Percentiles rank a stretch among this genome's conserved stretches.
Conservation (phyloP, 1,284 basidiomycete genomes). For the Sanghuangporus baumii region DNA sequence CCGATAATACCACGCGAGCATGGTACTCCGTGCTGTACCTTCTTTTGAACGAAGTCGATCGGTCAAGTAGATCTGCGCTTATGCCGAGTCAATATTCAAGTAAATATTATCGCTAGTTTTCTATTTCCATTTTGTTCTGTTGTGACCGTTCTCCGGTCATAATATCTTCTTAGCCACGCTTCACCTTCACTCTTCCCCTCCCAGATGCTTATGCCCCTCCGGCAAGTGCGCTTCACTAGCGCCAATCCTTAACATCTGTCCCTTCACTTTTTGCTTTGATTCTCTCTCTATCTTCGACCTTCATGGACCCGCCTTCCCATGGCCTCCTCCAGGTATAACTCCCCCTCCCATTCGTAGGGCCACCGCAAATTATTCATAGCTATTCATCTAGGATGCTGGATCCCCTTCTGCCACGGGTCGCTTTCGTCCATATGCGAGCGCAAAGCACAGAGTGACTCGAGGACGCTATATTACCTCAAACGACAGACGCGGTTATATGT, state of each 20-base stretch:
- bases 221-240: conserved; percentile 14
- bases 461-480: conserved; percentile 83
- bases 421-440: conserved; percentile 70
- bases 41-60: conserved; percentile 4
- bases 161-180: conserved; percentile 8
- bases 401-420: conserved; percentile 49
- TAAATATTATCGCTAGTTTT: conserved; percentile 3
- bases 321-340: conserved; percentile 28
- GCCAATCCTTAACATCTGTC: conserved; percentile 5
- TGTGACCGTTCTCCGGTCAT: background rate
- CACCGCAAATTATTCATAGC: background rate
- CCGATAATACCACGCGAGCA: background rate
- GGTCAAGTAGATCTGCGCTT: background rate
- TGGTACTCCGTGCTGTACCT: background rate
- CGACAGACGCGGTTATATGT: conserved; percentile 85
- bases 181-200: conserved; percentile 2
- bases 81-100: background rate
- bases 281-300: conserved; percentile 17
- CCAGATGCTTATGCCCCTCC: conserved; percentile 15
- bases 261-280: conserved; percentile 2
- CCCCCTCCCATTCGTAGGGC: conserved; percentile 4
- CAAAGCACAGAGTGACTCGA: conserved; percentile 75
- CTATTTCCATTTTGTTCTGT: conserved; percentile 5
- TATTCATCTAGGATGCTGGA: conserved; percentile 40
- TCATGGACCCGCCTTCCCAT: conserved; percentile 25